A percentile compares a stretch with the other conserved stretches of the same genome.
Conservation (phyloP, 108 stramenopile species). For the Epithemia pelagica region DNA sequence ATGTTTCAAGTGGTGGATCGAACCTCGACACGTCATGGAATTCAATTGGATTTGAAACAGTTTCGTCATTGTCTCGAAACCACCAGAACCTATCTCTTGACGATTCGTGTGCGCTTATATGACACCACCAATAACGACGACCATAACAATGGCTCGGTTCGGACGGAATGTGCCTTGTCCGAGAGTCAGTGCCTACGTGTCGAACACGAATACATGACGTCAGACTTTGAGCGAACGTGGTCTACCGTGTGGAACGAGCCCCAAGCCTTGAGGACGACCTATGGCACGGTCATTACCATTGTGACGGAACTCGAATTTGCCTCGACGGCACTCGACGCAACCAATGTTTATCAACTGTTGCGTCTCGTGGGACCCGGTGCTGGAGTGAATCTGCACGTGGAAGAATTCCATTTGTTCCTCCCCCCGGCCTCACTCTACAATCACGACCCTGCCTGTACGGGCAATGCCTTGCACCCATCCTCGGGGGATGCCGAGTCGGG, state of each 20-base stretch:
- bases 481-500: not conserved
- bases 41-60: conserved; percentile 9
- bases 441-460: not conserved
- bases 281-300: conserved; percentile 43
- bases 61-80: conserved; percentile 15
- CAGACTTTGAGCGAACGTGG: conserved; percentile 12
- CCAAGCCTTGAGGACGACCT: conserved; percentile 14
- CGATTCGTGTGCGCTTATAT: not conserved
- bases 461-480: not conserved
- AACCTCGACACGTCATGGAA: conserved; percentile 1
- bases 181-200: not conserved
- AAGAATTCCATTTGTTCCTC: conserved; percentile 33
- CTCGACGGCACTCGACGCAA: conserved; percentile 10
- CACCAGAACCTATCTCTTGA: conserved; percentile 28
- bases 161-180: not conserved
- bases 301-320: conserved; percentile 23
- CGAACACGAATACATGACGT: not conserved
- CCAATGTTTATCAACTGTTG: conserved; percentile 32
- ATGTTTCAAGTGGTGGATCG: not conserved
- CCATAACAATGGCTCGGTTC: no score
- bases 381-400: conserved; percentile 33
- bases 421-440: conserved; percentile 22
- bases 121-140: not conserved
- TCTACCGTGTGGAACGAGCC: conserved; percentile 18
- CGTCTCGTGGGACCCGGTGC: conserved; percentile 29